A percentile compares a stretch with the other conserved stretches of the same genome.
Conservation (phyloP, 202 grass and related monocot genomes). For the Carex arenaria region DNA sequence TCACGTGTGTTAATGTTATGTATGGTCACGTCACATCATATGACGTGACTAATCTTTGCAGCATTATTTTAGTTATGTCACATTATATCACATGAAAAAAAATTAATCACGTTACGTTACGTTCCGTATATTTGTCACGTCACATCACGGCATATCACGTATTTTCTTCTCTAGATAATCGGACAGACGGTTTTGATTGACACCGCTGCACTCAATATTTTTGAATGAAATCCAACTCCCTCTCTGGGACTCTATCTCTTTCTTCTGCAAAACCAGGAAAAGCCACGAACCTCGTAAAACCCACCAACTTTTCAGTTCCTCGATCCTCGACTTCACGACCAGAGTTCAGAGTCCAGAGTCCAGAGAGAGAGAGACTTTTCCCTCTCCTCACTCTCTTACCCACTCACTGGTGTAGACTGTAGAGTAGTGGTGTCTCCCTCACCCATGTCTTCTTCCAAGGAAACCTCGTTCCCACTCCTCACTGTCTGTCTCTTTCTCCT, state of each 20-base stretch:
- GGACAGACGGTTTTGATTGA: too few relatives aligned
- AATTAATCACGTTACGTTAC: too few relatives aligned
- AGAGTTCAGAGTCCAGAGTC: background rate
- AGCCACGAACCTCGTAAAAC: conserved; percentile 25
- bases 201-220: too few relatives aligned
- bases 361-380: background rate
- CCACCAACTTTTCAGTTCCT: conserved; percentile 18
- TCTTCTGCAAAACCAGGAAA: conserved; percentile 13
- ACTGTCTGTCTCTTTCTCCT: background rate
- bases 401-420: conserved; percentile 19
- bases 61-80: too few relatives aligned
- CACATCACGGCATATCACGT: too few relatives aligned
- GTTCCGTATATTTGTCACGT: too few relatives aligned
- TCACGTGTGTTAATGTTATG: too few relatives aligned
- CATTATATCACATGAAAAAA: too few relatives aligned
- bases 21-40: too few relatives aligned
- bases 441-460: conserved; percentile 14
- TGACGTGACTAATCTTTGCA: too few relatives aligned
- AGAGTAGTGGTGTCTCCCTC: background rate
- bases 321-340: conserved; percentile 15
- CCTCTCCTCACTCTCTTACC: conserved; percentile 21
- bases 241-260: background rate
- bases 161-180: too few relatives aligned
- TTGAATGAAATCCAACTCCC: too few relatives aligned
- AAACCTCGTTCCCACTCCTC: background rate